Evolutionary conservation across 192 early-diverging fungal species (phyloP), one percentile per base, ranked within the genome.

Genomic region (Dimargaris cristalligena): DNA sequence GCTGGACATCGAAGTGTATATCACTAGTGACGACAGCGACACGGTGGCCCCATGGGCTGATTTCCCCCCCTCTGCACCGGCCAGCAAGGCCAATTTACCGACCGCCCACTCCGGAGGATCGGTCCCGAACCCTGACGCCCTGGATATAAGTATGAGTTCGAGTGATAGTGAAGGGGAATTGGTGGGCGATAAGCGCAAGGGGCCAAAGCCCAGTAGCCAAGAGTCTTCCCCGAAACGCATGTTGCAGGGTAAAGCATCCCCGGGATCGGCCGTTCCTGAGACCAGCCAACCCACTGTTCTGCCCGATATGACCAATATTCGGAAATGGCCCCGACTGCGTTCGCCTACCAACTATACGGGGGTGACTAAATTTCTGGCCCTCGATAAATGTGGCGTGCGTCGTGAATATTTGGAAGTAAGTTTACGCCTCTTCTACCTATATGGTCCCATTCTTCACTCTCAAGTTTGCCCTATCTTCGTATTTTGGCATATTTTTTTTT

Each of bases 301-400:
- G 14, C 30, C 11, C 47, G 48, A 33, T 8, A 23, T 31, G 18
- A 47, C 18, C 13, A n/a, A 33, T 28, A 14, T 44, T 1, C 30
- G 44, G 10, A 32, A 56, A 31, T 34, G 58, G 22, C 59, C 48
- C 11, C 56, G 47, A 10, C 30, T 65, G 9, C 32, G 54, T 2
- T 47, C 62, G 30, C 68, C 62, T 11, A 62, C 60, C 22, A 63
- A 66, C 11, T 57, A 66, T 28, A 63, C 65, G 2, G 64, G 69
- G 0, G 49, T 70, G 9, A 99, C 96, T 1, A 66, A 75, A 33
- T 99, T 99, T 68, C 61, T 97, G 44, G 80, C 91, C 2, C 70
- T 99, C n/a, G 96, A 99, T 71, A 97, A 97, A 57, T 99, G 96
- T 57, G 49, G 88, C 25, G 84, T 82, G 2, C 55, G 72, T 4